These are phyloP conservation scores for Pseudisothecium myosuroides DNA, from an alignment of 225 moss, liverwort and hornwort genomes.

Conservation along the genomic window DNA sequence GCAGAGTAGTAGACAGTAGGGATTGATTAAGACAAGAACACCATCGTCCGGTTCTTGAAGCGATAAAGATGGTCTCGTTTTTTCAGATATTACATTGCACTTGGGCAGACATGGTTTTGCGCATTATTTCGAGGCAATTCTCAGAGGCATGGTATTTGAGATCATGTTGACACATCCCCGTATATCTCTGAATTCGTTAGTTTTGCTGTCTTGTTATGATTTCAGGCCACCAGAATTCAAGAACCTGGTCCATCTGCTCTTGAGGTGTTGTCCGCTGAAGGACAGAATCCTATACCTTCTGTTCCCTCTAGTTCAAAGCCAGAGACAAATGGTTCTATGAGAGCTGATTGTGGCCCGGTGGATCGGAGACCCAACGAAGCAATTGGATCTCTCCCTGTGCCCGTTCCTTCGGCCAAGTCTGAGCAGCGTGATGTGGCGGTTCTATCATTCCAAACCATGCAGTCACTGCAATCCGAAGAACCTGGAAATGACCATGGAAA, in stretches of 20 bases:
- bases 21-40: neutral
- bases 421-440: conserved; percentile 7
- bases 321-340: neutral
- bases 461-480: neutral
- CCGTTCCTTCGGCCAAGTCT: conserved; percentile 3
- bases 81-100: neutral
- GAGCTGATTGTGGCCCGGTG: conserved; percentile 3
- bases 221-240: conserved; percentile 14
- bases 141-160: neutral
- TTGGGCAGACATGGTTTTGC: neutral
- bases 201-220: conserved; percentile 2
- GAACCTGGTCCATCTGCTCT: neutral
- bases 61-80: neutral
- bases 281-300: conserved; percentile 3
- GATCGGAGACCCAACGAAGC: neutral
- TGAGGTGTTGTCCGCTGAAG: neutral
- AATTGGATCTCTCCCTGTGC: neutral
- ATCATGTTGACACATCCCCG: neutral
- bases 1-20: neutral
- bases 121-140: neutral
- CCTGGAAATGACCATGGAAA: neutral
- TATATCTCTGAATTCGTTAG: neutral
- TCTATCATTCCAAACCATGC: neutral
- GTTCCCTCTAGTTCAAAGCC: neutral
- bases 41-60: neutral